These are phyloP conservation scores for Acarospora socialis DNA, from an alignment of 2,329 filamentous ascomycete genomes.

Conservation along the genomic window DNA sequence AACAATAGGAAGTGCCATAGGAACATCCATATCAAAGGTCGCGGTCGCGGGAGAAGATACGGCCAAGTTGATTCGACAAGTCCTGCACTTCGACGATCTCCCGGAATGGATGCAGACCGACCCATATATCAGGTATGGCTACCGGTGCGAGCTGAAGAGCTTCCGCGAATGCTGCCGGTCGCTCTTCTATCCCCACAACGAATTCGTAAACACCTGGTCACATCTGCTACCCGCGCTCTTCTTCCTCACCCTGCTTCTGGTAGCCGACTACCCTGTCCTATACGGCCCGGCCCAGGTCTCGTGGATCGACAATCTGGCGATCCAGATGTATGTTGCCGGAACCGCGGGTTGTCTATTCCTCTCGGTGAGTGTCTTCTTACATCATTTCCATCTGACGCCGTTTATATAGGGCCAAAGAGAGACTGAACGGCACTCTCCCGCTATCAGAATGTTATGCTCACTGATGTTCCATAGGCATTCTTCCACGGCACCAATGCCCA, in stretches of 20 bases:
- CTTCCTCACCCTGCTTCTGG: neutral
- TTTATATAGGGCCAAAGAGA: neutral
- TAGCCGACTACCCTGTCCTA: neutral
- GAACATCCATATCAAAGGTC: too few species aligned
- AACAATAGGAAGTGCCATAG: too few species aligned
- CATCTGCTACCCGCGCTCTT: conserved; percentile 2
- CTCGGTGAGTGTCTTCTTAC: too few species aligned
- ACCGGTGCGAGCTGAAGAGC: neutral
- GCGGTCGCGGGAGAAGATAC: too few species aligned
- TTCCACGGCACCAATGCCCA: conserved; percentile 8
- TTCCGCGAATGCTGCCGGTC: conserved; percentile 1
- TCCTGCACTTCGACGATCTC: conserved; percentile 1
- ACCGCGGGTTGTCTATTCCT: too few species aligned
- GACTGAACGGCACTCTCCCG: neutral
- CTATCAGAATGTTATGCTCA: too few species aligned
- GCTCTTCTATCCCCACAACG: conserved; percentile 5
- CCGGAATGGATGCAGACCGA: conserved; percentile 5
- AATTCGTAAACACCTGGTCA: conserved; percentile 3
- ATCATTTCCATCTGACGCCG: too few species aligned
- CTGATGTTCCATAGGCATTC: too few species aligned
- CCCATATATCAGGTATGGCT: conserved; percentile 1
- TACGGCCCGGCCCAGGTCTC: too few species aligned
- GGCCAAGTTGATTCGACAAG: too few species aligned
- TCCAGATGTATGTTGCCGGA: too few species aligned
- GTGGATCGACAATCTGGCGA: too few species aligned